Conservation (phyloP, 2,329 filamentous ascomycete genomes). For the Colletotrichum phormii region DNA sequence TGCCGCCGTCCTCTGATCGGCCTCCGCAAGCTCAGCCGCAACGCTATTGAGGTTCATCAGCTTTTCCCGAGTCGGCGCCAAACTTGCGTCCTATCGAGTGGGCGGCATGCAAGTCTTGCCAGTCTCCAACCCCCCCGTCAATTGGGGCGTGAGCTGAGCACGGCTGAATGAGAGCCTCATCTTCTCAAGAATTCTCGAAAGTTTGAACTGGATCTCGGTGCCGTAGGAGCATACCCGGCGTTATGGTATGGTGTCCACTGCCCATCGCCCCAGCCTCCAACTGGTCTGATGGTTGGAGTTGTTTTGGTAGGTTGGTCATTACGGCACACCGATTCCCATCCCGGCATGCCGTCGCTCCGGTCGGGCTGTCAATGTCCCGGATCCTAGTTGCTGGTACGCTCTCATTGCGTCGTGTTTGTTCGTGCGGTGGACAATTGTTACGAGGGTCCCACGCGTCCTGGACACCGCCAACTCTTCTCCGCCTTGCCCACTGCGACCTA, state of each 20-base stretch:
- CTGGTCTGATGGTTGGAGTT: neutral
- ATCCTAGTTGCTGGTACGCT: neutral
- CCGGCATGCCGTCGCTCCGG: neutral
- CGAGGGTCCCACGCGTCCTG: neutral
- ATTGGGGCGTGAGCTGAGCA: neutral
- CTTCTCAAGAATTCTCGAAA: neutral
- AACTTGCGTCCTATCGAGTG: neutral
- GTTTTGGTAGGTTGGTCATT: neutral
- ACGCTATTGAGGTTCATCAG: conserved; percentile 9
- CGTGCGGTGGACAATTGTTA: neutral
- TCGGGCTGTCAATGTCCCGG: neutral
- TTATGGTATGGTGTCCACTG: neutral
- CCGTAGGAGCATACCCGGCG: neutral
- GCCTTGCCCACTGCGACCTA: neutral
- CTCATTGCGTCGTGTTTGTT: neutral
- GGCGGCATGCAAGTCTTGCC: neutral
- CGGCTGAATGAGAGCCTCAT: neutral
- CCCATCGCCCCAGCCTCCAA: neutral
- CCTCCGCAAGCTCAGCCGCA: conserved; percentile 32
- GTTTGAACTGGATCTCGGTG: neutral
- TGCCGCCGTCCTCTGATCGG: conserved; percentile 24
- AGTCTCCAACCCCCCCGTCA: neutral
- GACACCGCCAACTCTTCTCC: neutral
- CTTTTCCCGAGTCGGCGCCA: neutral
- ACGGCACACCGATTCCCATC: neutral